These are phyloP conservation scores for Uronychia binucleata DNA, from an alignment of 73 alveolate species.

Conservation along the genomic window DNA sequence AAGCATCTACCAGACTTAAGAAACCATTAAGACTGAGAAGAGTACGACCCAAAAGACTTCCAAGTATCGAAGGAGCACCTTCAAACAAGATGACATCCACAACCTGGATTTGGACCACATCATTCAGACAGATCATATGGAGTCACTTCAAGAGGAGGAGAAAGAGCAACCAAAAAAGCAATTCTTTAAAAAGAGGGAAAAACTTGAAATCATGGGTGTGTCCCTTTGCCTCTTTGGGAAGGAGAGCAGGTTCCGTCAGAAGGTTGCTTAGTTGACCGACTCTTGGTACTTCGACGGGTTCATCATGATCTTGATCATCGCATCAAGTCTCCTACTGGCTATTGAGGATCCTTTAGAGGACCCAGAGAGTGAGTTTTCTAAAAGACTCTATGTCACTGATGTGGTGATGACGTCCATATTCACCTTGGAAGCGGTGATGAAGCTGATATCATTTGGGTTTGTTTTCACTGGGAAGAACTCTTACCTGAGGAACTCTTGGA, in stretches of 20 bases:
- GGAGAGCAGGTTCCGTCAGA: not conserved
- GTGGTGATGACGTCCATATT: not conserved
- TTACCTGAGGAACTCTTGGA: conserved; percentile 1
- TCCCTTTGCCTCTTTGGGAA: not conserved
- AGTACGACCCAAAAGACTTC: too few relatives aligned
- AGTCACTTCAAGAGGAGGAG: too few relatives aligned
- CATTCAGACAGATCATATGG: too few relatives aligned
- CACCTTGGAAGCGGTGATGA: conserved; percentile 10
- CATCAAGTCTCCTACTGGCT: conserved; percentile 32
- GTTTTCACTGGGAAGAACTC: not conserved
- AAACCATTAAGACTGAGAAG: not conserved
- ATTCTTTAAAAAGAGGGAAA: not conserved
- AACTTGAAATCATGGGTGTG: not conserved
- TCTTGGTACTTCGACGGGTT: conserved; percentile 7
- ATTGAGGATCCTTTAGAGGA: conserved; percentile 41
- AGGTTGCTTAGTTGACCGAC: not conserved
- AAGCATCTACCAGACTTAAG: not conserved
- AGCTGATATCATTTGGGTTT: conserved; percentile 34
- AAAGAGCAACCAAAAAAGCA: too few relatives aligned
- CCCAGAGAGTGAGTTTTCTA: conserved; percentile 17
- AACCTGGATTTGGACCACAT: too few relatives aligned
- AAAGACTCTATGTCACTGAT: not conserved
- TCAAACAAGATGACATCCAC: too few relatives aligned
- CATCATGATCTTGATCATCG: conserved; percentile 16
- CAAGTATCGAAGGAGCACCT: too few relatives aligned